phyloP scores from a whole-genome alignment of 78 protist species.

The Protostelium mycophagum region DNA sequence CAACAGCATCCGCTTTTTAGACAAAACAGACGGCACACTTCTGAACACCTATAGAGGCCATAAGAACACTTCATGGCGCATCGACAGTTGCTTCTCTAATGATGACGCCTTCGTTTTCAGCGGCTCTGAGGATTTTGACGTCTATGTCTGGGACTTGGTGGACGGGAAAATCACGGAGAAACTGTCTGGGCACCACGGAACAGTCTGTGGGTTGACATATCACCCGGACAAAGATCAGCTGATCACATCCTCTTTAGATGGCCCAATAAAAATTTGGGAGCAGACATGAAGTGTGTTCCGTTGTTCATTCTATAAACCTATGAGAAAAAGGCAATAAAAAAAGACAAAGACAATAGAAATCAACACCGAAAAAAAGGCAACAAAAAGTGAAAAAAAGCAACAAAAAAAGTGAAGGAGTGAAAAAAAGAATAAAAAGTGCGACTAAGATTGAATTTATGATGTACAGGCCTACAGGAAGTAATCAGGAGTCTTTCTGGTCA shows the following conservation, averaged over 20 bases:
- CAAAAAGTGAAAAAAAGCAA: no score
- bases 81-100: constrained; percentile 21
- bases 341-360: no score
- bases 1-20: constrained; percentile 20
- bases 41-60: constrained; percentile 36
- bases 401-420: no score
- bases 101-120: constrained; percentile 39
- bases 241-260: constrained; percentile 34
- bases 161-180: constrained; percentile 1
- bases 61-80: constrained; percentile 16
- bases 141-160: constrained; percentile 25
- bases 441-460: no score
- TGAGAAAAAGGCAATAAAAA: no score
- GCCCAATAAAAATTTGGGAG: constrained; percentile 35
- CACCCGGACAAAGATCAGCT: constrained; percentile 44
- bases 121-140: constrained; percentile 50
- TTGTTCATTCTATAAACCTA: no score
- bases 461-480: constrained; percentile 90
- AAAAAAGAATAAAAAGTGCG: no score
- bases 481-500: constrained; percentile 93
- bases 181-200: constrained; percentile 22
- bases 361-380: no score
- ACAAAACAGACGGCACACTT: constrained; percentile 36
- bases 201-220: constrained; percentile 6
- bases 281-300: neutral